phyloP scores from a whole-genome alignment of 2,329 filamentous ascomycete species.

The Aspergillus caelatus region DNA sequence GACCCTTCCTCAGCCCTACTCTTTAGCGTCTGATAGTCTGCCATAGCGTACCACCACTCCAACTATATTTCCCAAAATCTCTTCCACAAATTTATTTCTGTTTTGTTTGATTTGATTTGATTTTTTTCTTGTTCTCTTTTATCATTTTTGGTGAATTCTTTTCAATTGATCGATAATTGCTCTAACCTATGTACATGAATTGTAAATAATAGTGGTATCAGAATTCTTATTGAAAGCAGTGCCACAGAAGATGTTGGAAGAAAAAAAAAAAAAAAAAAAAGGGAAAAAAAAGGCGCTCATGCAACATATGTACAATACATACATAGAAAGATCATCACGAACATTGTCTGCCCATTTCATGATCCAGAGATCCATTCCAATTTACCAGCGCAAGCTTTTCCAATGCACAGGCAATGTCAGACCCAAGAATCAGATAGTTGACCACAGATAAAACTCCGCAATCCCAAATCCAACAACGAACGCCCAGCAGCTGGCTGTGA shows the following conservation, averaged over 20 bases:
- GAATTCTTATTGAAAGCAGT: neutral
- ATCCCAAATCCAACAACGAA: neutral
- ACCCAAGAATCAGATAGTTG: neutral
- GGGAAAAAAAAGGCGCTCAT: slow-evolving; percentile 6
- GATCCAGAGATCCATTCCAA: neutral
- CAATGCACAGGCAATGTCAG: neutral
- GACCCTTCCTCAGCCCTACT: neutral
- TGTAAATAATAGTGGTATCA: slow-evolving; percentile 3
- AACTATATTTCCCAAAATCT: too few species aligned
- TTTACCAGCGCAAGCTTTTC: neutral
- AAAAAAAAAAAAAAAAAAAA: slow-evolving; percentile 2
- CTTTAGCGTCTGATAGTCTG: slow-evolving; percentile 1
- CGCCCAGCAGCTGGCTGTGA: neutral
- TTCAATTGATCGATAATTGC: neutral
- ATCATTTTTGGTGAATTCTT: too few species aligned
- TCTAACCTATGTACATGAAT: slow-evolving; percentile 6
- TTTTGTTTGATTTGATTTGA: neutral
- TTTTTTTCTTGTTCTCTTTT: too few species aligned
- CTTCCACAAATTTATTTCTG: neutral
- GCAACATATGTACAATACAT: slow-evolving; percentile 11
- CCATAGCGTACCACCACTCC: neutral
- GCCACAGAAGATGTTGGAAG: neutral
- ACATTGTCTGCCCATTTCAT: neutral
- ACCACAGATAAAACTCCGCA: slow-evolving; percentile 5
- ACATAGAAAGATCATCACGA: slow-evolving; percentile 2